Base-by-base conservation (phyloP, 2,329 filamentous ascomycete species). In the Diaporthe humulicola region DNA sequence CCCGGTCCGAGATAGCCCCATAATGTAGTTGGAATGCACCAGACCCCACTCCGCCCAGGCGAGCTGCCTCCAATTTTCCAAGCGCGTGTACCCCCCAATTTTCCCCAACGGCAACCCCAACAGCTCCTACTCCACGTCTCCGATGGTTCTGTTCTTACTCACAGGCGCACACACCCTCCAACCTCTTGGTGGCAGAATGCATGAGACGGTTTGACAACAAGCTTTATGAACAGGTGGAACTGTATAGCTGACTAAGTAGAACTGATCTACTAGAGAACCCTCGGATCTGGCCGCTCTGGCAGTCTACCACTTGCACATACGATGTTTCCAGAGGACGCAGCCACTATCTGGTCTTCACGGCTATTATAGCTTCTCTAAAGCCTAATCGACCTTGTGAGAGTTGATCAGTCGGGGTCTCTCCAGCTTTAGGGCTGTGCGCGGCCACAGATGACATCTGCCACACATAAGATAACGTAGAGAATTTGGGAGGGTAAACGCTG, bases 401-500 rank as follows among this genome's bases (percentile, higher is more conserved):
- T 19, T 25, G 15, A 30, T 2, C 52, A 6, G 12, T 25, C n/a
- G 48, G 10, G 48, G 12, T 12, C 9, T 5, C 1, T 12, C 3
- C 9, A n/a, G 45, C 22, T 7, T 19, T 9, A 19, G 9, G 6
- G 8, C 22, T 2, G 2, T 10, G 22, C 4, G 22, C 19, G 6
- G 7, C 52, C 28, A 22, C 17, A 17, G 15, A 22, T 12, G 56
- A 58, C 10, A 25, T 15, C 1, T 38, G 25, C 33, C 12, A n/a
- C 10, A 6, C 30, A 6, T 22, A 58, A 22, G 52, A 22, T 38
- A 22, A 38, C 48, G 40, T 48, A 4, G 40, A 66, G 12, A 33
- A 45, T 14, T 12, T 48, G 3, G 36, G 33, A 3, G 4, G 36
- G 30, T 86, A 85, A n/a, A n/a, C n/a, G n/a, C 75, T 76, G 79